Percentiles rank a stretch among this genome's conserved stretches.
These are phyloP conservation scores for Penicillium turbatum DNA, from an alignment of 495 filamentous ascomycete genomes.

Conservation along the genomic window DNA sequence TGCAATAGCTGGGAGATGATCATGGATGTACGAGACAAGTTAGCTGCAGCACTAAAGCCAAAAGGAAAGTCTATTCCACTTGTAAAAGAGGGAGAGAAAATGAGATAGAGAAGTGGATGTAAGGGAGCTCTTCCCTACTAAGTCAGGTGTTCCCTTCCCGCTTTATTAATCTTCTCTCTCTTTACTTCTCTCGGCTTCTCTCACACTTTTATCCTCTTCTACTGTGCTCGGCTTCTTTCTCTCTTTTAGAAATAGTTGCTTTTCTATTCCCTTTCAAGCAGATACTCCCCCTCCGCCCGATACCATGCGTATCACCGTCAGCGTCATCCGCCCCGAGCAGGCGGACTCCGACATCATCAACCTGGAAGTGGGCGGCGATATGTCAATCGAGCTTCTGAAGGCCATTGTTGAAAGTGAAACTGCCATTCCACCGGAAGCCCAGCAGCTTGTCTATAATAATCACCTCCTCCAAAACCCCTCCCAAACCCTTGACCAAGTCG, in stretches of 20 bases:
- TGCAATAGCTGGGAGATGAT: not conserved
- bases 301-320: conserved; percentile 72
- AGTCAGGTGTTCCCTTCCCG: conserved; percentile 7
- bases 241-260: not conserved
- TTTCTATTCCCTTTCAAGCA: not conserved
- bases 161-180: conserved; percentile 10
- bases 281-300: not conserved
- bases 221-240: conserved; percentile 1
- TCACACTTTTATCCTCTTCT: not conserved
- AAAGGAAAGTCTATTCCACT: not conserved
- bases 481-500: conserved; percentile 75
- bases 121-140: conserved; percentile 8
- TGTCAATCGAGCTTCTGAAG: conserved; percentile 84
- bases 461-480: conserved; percentile 69
- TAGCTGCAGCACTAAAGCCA: conserved; percentile 1
- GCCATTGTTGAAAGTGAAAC: conserved; percentile 70
- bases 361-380: conserved; percentile 76
- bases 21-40: not conserved
- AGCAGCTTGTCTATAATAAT: conserved; percentile 81
- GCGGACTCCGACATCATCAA: conserved; percentile 75
- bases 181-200: conserved; percentile 5
- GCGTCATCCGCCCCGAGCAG: conserved; percentile 67
- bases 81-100: not conserved
- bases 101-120: conserved; percentile 4
- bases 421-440: conserved; percentile 42